Base-by-base conservation (phyloP, 2,329 filamentous ascomycete genomes). In the Fusarium palustre region DNA sequence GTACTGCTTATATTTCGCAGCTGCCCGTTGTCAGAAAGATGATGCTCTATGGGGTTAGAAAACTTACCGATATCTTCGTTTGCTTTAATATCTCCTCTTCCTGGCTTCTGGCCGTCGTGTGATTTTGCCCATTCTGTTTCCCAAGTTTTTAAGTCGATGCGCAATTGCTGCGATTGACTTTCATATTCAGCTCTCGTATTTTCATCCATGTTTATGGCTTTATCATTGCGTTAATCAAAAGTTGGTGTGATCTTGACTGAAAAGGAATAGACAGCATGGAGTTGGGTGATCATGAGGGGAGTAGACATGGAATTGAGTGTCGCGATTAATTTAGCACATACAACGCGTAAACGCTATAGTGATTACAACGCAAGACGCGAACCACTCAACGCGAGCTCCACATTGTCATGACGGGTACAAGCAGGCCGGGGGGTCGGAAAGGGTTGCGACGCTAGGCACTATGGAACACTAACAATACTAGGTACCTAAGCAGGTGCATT, bases 1-100 rank as follows among this genome's bases (percentile, higher is more conserved):
- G 79, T 94, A 94, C 66, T 91, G 86, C 76, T 91, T 93, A 79
- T 95, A 95, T 76, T 93, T 94, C 47, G 83, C 83, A 38, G 89
- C 90, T 92, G 70, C 28, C 11, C 16, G 39, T 55, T 18, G 54
- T 55, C 20, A 55, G 59, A 31, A 45, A 20, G 3, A 6, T 50
- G 30, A 52, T 28, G 43, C 3, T 8, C n/a, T 10, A 9, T 12
- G 2, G 3, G 12, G 16, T n/a, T 5, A 22, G 34, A 16, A 5
- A 4, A 48, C 82, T 34, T 85, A 93, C 91, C 90, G 73, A 94
- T 93, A 1, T 86, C 85, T 9, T 87, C 84, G 72, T 92, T 89
- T 54, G 85, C 84, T 80, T 93, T 94, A 82, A 95, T 94, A 74
- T 93, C 91, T n/a, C 89, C 86, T 59, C 91, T 86, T 50, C 85